A percentile compares a stretch with the other conserved stretches of the same genome.
Evolutionary conservation across 441 rosid species (phyloP).

Genomic region (Adansonia madagascariensis): DNA sequence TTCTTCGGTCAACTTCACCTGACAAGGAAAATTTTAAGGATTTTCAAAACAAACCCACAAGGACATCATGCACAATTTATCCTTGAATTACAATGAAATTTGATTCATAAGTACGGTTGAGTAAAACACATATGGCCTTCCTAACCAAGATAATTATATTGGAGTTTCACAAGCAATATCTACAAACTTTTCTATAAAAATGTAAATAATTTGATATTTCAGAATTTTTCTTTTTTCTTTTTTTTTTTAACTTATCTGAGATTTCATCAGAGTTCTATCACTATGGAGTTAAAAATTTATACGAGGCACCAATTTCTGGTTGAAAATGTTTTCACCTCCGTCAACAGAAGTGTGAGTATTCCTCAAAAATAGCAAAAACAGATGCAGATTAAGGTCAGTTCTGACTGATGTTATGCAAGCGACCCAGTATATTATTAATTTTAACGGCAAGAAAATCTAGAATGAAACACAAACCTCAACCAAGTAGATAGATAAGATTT

Average conservation of each 20-base stretch:
- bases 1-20: conserved; percentile 96
- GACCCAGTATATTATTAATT: neutral
- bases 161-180: neutral
- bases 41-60: conserved; percentile 5
- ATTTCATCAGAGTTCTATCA: neutral
- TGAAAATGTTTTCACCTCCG: neutral
- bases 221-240: neutral
- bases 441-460: neutral
- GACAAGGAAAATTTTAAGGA: conserved; percentile 25
- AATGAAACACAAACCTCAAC: conserved; percentile 1
- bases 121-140: neutral
- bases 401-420: neutral
- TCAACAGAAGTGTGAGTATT: neutral
- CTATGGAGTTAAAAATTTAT: neutral
- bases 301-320: neutral
- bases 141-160: neutral
- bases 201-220: neutral
- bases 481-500: neutral
- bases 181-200: neutral
- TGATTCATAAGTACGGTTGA: neutral
- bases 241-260: neutral
- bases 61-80: neutral
- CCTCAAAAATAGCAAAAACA: neutral
- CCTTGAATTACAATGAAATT: neutral
- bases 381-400: conserved; percentile 4